Base-by-base conservation (phyloP, 2,329 filamentous ascomycete genomes). In the Plectosphaerella sp. region DNA sequence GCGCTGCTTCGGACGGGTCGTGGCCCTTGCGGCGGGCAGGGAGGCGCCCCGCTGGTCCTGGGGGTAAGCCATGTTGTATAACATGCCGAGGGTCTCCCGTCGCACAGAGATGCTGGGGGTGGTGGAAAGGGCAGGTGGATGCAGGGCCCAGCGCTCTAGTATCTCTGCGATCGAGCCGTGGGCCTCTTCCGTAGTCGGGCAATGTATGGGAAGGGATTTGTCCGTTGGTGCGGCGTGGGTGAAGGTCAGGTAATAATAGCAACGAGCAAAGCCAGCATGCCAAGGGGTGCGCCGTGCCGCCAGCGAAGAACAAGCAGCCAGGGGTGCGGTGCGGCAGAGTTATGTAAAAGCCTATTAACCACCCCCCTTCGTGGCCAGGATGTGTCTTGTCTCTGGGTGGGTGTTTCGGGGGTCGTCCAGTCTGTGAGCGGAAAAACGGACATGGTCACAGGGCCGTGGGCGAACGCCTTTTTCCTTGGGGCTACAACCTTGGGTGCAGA, bases 21-120 rank as follows among this genome's bases (percentile, higher is more conserved):
- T 25, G 25, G 43, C 50, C 36, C 24, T 45, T 36, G 39, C 25
- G 20, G 39, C 46, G 41, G 37, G 46, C 16, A 49, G 33, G 22
- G 51, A 20, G n/a, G 45, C 50, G 36, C 45, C 43, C 15, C 51
- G 49, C 18, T 57, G 52, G 45, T 63, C 57, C 48, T 58, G 58
- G 36, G 53, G 58, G 47, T 63, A 62, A 41, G 51, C 54, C 61
- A 65, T 61, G 49, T 59, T 61, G 55, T 59, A 59, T 51, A 59
- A 55, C 59, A 61, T 61, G 45, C 52, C 46, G 53, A 36, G 22
- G 39, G 35, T 39, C 28, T 12, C 28, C 28, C 28, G 28, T 33
- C 28, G 28, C 28, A 33, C 28, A 33, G 28, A 33, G 28, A 33
- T 33, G 8, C 28, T 33, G 28, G 28, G 28, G 28, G 8, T 33